Evolutionary conservation across 495 filamentous ascomycete species (phyloP), one percentile per base, ranked within the genome.

Genomic region (Aspergillus sclerotioniger): DNA sequence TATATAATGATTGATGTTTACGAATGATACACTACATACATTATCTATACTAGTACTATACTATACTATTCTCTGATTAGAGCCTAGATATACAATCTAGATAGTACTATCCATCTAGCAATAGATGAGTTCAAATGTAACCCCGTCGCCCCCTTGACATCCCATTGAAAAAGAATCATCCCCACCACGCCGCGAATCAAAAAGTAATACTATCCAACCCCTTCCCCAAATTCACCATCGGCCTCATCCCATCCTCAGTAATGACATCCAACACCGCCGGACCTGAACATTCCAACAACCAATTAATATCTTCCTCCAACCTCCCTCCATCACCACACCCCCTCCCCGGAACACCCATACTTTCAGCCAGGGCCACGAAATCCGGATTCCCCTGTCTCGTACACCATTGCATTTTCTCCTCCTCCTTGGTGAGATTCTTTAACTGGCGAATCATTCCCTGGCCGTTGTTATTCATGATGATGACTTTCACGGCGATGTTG

Each of bases 361-460:
- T 80, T 58, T 90, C 87, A 3, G 82, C 82, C 16, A 53, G 28
- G 8, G 16, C 16, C 5, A 52, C 49, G 16, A 53, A 53, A 63
- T 94, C 85, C 13, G 92, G 89, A 71, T 95, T 96, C 70, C 85
- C 85, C 74, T 95, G 91, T 66, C 96, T 92, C 1, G 91, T 96
- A 72, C 96, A 91, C n/a, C 91, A 84, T 72, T 94, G 96, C 53
- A 92, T 86, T 67, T 95, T 90, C 66, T 95, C 85, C 74, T 95
- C 97, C 76, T 96, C 96, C 50, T 96, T 82, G 58, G 25, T 25
- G 2, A 25, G 2, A 5, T 87, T 88, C 72, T 98, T 92, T 92
- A 92, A 96, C 76, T 96, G 92, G 4, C 92, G 96, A 6, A 96
- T 91, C 92, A 96, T 96, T 41, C 72, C 76, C 75, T 96, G 93